A percentile compares a stretch with the other conserved stretches of the same genome.
These are phyloP conservation scores for Graphiopsis chlorocephala DNA, from an alignment of 2,329 filamentous ascomycete genomes.

Conservation along the genomic window DNA sequence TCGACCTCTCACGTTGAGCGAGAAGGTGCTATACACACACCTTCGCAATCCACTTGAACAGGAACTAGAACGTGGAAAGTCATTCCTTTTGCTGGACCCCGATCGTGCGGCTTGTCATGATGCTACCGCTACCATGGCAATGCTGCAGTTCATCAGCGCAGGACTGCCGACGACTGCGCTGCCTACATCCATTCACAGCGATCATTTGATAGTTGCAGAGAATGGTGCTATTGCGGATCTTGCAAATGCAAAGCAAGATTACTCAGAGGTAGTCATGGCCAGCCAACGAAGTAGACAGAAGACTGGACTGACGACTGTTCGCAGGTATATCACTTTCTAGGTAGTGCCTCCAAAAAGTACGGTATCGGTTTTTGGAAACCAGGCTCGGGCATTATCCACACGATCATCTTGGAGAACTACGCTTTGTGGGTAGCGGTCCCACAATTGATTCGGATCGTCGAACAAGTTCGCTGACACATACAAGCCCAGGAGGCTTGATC, in stretches of 20 bases:
- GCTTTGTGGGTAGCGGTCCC: constrained; percentile 72
- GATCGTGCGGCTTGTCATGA: constrained; percentile 99
- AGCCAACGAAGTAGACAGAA: too few species aligned
- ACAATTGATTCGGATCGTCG: too few species aligned
- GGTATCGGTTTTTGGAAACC: constrained; percentile 99
- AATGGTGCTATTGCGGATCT: constrained; percentile 90
- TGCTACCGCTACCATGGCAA: constrained; percentile 99
- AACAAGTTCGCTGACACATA: too few species aligned
- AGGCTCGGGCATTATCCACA: constrained; percentile 98
- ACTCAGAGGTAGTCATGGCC: constrained; percentile 7
- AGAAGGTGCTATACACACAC: constrained; percentile 99
- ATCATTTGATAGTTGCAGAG: constrained; percentile 98
- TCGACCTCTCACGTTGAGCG: constrained; percentile 87
- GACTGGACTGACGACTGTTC: constrained; percentile 50
- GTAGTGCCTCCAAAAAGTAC: constrained; percentile 93
- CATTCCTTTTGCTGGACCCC: constrained; percentile 93
- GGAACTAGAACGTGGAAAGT: constrained; percentile 92
- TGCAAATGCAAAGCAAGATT: constrained; percentile 64
- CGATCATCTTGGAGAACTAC: constrained; percentile 98
- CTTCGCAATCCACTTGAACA: constrained; percentile 94
- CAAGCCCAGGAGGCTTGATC: constrained; percentile 84
- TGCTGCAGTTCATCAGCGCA: constrained; percentile 98
- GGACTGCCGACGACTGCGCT: constrained; percentile 94
- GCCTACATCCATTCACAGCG: constrained; percentile 94
- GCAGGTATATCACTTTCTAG: constrained; percentile 97